Evolutionary conservation across 805 yeast species (phyloP), one percentile per base, ranked within the genome.

Genomic region (Ogataea angusta): DNA sequence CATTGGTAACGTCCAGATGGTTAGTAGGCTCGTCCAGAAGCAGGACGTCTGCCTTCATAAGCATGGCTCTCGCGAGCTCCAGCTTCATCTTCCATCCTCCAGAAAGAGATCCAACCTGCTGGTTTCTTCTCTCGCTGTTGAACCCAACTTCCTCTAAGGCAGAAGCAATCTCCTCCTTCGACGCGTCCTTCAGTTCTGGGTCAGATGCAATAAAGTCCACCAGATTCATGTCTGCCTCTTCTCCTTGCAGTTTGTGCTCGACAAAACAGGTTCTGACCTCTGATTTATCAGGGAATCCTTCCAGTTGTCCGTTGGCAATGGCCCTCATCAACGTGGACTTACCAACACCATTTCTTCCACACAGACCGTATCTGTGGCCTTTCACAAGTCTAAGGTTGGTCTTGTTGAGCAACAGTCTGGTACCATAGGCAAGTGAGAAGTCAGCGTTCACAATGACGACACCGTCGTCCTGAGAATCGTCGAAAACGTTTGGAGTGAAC

Each of bases 81-180:
- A 91, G 76, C 70, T 91, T 91, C 99, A 91, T 91, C 69, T 93
- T 93, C 99, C 99, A 91, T 66, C 99, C 99, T 67, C 99, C 99
- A 31, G 96, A 87, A 45, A 91, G 72, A 2, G 97, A 86, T 28
- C 96, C 96, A 43, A 93, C 96, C 34, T 86, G 77, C 68, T 90
- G 97, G 22, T 77, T 76, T 63, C 95, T 78, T 70, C 96, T 81
- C 60, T 82, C 91, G 42, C 84, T 93, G 52, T 93, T 82, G 65
- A 91, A 91, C 2, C 98, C 98, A 64, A 91, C 98, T 36, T 78
- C 78, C 33, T 69, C 80, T 45, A 91, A 74, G 19, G 96, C 96
- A 1, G 58, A 60, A 12, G 95, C 66, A 59, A 91, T 87, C 40
- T 84, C 91, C 6, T 76, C 82, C 44, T 70, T 74, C 13, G 82